Evolutionary conservation across 176 grass and related monocot species (phyloP).

Genomic region (Neostapfia colusana): DNA sequence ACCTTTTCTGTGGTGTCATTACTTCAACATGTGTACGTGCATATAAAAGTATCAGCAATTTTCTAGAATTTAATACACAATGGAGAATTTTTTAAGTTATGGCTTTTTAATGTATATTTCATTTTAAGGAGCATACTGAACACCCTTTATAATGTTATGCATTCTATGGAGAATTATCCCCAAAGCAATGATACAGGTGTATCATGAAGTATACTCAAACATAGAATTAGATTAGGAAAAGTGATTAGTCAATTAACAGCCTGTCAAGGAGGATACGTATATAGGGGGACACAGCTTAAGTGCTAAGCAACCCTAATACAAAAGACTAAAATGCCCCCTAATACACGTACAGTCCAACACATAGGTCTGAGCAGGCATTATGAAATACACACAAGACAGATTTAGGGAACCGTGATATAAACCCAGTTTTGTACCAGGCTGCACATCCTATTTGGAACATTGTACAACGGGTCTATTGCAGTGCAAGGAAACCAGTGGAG

Average conservation of each 20-base stretch:
- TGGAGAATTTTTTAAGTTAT: too few species aligned
- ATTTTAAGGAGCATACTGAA: neutral
- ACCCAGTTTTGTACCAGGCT: conserved; percentile 4
- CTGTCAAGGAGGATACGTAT: too few species aligned
- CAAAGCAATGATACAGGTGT: neutral
- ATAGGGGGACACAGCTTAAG: too few species aligned
- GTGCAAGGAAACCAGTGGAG: conserved; percentile 11
- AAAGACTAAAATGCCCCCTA: too few species aligned
- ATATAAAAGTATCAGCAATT: conserved; percentile 10
- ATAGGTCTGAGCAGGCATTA: neutral
- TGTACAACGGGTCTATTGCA: neutral
- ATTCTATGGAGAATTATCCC: neutral
- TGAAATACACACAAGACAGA: neutral
- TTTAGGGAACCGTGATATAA: neutral
- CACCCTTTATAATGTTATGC: conserved; percentile 3
- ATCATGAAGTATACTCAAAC: conserved; percentile 1
- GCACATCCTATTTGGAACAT: neutral
- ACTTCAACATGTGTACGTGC: neutral
- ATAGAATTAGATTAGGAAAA: too few species aligned
- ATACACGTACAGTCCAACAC: too few species aligned
- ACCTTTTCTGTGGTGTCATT: neutral
- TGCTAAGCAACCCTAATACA: too few species aligned
- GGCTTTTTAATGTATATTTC: conserved; percentile 4
- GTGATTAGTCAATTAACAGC: too few species aligned
- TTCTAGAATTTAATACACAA: too few species aligned